phyloP scores from a whole-genome alignment of 352 stramenopile genomes.

The Thraustochytrium sp. region DNA sequence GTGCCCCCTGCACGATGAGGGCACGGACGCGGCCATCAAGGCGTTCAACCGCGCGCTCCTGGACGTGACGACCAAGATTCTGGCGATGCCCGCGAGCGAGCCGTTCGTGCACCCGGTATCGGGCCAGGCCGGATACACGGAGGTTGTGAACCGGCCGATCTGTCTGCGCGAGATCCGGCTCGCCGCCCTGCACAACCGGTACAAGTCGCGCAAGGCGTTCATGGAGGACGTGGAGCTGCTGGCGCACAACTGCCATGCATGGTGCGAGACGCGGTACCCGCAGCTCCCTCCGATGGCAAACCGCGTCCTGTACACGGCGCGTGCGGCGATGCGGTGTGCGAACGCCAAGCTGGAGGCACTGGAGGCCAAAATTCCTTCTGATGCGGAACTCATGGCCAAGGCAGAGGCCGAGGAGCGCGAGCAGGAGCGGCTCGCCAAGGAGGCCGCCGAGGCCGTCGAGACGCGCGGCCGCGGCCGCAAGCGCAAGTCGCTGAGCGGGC shows the following conservation, averaged over 20 bases:
- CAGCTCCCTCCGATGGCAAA: not conserved
- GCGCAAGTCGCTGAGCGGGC: not conserved
- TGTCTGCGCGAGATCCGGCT: conserved; percentile 18
- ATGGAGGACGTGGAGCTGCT: not conserved
- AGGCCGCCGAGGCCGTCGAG: not conserved
- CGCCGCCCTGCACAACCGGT: not conserved
- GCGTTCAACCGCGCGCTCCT: not conserved
- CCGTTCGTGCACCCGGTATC: conserved; percentile 15
- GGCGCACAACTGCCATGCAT: not conserved
- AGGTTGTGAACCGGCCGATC: conserved; percentile 16
- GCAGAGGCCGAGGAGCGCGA: not conserved
- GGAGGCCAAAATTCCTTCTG: not conserved
- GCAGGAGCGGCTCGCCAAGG: not conserved
- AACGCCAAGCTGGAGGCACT: not conserved
- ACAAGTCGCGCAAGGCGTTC: not conserved
- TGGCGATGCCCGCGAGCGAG: not conserved
- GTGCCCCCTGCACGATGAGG: conserved; percentile 7
- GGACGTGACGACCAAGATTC: not conserved
- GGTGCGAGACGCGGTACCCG: conserved; percentile 27
- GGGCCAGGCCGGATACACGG: not conserved
- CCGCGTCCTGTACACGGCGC: not conserved
- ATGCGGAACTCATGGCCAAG: not conserved
- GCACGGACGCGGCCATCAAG: not conserved
- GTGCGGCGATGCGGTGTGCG: not conserved
- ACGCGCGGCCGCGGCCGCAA: not conserved